Conservation (phyloP, 805 yeast genomes). For the Scheffersomyces lignosus region DNA sequence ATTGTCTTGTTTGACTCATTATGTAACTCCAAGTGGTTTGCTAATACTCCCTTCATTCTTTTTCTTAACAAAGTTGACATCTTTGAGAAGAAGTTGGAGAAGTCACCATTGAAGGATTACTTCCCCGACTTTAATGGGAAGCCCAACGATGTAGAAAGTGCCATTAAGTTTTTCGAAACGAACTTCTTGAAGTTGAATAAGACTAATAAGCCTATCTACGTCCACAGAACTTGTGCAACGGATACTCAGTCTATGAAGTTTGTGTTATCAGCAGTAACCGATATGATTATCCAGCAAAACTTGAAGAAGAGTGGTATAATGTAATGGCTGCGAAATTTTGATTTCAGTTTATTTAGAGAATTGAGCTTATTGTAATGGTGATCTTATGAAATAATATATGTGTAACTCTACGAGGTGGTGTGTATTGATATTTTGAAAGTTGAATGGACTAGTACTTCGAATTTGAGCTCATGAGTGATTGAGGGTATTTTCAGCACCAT, state of each 20-base stretch:
- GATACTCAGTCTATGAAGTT: slow-evolving; percentile 87
- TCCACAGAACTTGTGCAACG: slow-evolving; percentile 94
- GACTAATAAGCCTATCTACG: slow-evolving; percentile 75
- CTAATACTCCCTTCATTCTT: slow-evolving; percentile 80
- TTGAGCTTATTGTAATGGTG: too few species aligned
- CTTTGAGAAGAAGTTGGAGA: slow-evolving; percentile 65
- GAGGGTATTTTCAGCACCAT: too few species aligned
- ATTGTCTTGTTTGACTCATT: slow-evolving; percentile 79
- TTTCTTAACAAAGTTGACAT: slow-evolving; percentile 88
- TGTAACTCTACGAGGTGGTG: too few species aligned
- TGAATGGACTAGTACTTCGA: too few species aligned
- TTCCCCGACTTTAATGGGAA: slow-evolving; percentile 77
- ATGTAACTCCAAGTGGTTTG: slow-evolving; percentile 84
- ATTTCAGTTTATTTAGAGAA: too few species aligned
- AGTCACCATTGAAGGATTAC: slow-evolving; percentile 65
- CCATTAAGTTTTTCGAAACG: slow-evolving; percentile 67
- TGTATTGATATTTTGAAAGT: too few species aligned
- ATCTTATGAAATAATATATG: too few species aligned
- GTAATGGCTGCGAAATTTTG: slow-evolving; percentile 25
- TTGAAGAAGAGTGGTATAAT: slow-evolving; percentile 75
- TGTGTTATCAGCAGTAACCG: slow-evolving; percentile 90
- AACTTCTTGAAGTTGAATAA: slow-evolving; percentile 64
- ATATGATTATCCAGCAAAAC: slow-evolving; percentile 82
- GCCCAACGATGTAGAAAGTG: slow-evolving; percentile 63
- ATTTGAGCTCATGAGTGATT: too few species aligned